Evolutionary conservation across 768 basidiomycete genomes (phyloP).

Genomic region (Auriculariales sp.): DNA sequence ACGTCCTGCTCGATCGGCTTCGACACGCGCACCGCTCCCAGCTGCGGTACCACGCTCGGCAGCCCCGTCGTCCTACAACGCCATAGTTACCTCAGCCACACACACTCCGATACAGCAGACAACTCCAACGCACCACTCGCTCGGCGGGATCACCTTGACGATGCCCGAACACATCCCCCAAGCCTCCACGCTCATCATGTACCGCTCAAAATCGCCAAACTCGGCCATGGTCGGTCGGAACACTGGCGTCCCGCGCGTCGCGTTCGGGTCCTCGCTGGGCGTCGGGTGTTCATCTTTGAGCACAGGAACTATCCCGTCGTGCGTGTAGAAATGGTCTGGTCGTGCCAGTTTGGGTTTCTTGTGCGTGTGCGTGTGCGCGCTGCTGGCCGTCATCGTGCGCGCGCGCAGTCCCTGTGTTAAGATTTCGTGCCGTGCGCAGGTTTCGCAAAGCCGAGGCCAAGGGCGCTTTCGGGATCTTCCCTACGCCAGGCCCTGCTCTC

Average conservation of each 20-base stretch:
- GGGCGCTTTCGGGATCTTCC: no score
- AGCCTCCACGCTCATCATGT: slow-evolving; percentile 71
- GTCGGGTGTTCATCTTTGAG: slow-evolving; percentile 22
- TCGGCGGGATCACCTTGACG: slow-evolving; percentile 90
- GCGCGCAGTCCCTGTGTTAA: no score
- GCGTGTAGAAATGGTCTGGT: slow-evolving; percentile 73
- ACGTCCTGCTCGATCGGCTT: slow-evolving; percentile 91
- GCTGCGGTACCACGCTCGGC: slow-evolving; percentile 55
- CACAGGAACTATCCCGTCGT: background rate
- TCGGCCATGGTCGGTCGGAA: slow-evolving; percentile 91
- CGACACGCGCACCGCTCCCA: slow-evolving; percentile 64
- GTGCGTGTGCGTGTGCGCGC: background rate
- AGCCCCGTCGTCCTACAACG: slow-evolving; percentile 49
- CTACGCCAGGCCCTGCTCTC: no score
- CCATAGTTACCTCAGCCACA: slow-evolving; percentile 5
- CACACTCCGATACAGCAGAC: background rate
- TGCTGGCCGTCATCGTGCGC: background rate
- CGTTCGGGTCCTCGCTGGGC: slow-evolving; percentile 68
- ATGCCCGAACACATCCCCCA: slow-evolving; percentile 91
- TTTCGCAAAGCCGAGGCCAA: no score
- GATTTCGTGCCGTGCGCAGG: no score
- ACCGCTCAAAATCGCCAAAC: slow-evolving; percentile 82
- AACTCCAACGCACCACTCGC: slow-evolving; percentile 53
- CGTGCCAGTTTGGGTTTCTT: slow-evolving; percentile 27
- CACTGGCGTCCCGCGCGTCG: slow-evolving; percentile 85